A percentile compares a stretch with the other conserved stretches of the same genome.
Evolutionary conservation across 1,139 yeast species (phyloP).

Genomic region (Protomyces inundatus): DNA sequence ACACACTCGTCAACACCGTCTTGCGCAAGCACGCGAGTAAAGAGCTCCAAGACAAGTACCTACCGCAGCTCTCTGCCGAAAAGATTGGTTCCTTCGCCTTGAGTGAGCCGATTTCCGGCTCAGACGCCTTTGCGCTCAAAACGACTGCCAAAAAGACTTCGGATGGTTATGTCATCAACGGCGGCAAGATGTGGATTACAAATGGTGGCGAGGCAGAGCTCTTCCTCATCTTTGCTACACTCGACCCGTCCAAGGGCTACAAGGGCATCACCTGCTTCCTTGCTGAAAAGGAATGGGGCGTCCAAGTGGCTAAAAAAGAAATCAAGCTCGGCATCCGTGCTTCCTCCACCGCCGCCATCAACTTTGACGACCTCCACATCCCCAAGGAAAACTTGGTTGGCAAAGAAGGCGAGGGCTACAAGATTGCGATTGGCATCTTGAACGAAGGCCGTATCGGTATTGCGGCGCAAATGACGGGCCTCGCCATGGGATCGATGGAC

Average conservation of each 20-base stretch:
- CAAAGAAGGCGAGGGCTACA: conserved; percentile 46
- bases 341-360: conserved; percentile 44
- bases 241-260: conserved; percentile 44
- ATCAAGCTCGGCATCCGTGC: conserved; percentile 46
- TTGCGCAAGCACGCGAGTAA: conserved; percentile 43
- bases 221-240: conserved; percentile 44
- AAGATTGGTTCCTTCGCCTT: conserved; percentile 44
- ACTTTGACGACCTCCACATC: conserved; percentile 43
- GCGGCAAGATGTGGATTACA: conserved; percentile 48
- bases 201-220: conserved; percentile 46
- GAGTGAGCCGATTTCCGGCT: conserved; percentile 45
- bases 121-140: conserved; percentile 47
- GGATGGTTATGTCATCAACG: conserved; percentile 42
- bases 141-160: conserved; percentile 39
- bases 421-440: conserved; percentile 45
- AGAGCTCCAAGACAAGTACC: conserved; percentile 40
- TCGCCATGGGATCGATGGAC: conserved; percentile 46
- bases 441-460: conserved; percentile 48
- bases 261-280: conserved; percentile 47
- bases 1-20: conserved; percentile 45
- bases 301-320: conserved; percentile 45
- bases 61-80: conserved; percentile 42
- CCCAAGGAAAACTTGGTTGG: conserved; percentile 45
- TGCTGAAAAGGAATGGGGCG: conserved; percentile 43
- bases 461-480: conserved; percentile 46